Percentiles rank a stretch among this genome's conserved stretches.
Evolutionary conservation across 306 rosid genomes (phyloP).

Genomic region (Vigna nakashimae): DNA sequence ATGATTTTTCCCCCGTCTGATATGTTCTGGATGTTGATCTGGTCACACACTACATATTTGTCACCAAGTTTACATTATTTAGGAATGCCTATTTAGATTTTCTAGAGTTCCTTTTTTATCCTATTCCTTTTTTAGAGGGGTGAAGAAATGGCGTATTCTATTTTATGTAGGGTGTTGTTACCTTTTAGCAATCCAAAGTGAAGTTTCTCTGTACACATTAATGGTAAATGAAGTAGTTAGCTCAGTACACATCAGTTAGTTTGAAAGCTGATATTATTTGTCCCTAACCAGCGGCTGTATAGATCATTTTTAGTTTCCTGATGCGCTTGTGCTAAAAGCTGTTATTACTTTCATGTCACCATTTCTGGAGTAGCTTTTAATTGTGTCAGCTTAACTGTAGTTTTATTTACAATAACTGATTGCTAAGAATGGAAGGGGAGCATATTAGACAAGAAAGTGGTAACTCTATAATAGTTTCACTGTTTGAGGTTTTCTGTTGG

Average conservation of each 20-base stretch:
- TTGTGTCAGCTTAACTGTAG: not conserved
- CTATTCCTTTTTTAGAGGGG: constrained; percentile 3
- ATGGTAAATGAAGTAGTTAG: constrained; percentile 6
- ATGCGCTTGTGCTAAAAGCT: not conserved
- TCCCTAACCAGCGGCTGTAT: not conserved
- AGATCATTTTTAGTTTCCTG: constrained; percentile 2
- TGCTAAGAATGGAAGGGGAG: not conserved
- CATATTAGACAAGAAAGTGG: constrained; percentile 10
- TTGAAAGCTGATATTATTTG: constrained; percentile 15
- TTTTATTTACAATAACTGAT: not conserved
- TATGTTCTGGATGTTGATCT: constrained; percentile 30
- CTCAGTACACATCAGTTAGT: not conserved
- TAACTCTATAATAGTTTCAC: not conserved
- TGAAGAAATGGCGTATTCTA: constrained; percentile 11
- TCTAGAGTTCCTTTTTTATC: constrained; percentile 15
- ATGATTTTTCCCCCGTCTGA: not conserved
- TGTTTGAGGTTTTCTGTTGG: constrained; percentile 8
- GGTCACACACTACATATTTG: constrained; percentile 13
- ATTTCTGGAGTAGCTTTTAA: not conserved
- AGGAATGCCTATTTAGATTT: constrained; percentile 34
- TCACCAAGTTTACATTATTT: constrained; percentile 21
- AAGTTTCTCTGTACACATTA: constrained; percentile 15
- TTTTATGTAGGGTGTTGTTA: constrained; percentile 9
- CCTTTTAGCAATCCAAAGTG: constrained; percentile 24
- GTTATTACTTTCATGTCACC: constrained; percentile 17